Percentiles rank a stretch among this genome's conserved stretches.
phyloP scores from a whole-genome alignment of 176 grass and related monocot genomes.

The Thalia dealbata region DNA sequence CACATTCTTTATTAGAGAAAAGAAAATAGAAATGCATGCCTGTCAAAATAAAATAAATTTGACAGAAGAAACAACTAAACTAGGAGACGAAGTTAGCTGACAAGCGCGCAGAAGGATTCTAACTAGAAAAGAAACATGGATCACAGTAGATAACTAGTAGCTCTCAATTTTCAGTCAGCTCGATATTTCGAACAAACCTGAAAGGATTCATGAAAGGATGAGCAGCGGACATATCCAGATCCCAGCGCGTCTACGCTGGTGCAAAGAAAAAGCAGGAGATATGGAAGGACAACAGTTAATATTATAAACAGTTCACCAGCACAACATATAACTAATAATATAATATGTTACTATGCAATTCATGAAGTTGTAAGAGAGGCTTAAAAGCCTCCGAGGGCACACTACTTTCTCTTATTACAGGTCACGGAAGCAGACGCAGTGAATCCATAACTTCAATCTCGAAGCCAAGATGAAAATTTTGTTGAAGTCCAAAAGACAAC shows the following conservation, averaged over 20 bases:
- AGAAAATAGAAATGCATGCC: background rate
- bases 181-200: background rate
- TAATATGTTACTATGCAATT: background rate
- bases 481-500: background rate
- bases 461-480: background rate
- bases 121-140: background rate
- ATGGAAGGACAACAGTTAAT: background rate
- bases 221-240: background rate
- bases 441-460: background rate
- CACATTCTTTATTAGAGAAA: background rate
- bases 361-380: background rate
- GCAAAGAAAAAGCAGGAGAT: background rate
- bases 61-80: background rate
- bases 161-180: background rate
- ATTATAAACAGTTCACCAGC: background rate
- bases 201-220: background rate
- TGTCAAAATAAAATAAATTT: background rate
- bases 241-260: background rate
- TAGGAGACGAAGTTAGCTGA: background rate
- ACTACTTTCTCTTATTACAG: background rate
- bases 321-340: background rate
- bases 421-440: background rate
- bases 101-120: background rate
- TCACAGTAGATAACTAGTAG: background rate
- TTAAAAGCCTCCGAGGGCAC: background rate